phyloP scores from a whole-genome alignment of 2,329 filamentous ascomycete species.

The Colletotrichum sp. region DNA sequence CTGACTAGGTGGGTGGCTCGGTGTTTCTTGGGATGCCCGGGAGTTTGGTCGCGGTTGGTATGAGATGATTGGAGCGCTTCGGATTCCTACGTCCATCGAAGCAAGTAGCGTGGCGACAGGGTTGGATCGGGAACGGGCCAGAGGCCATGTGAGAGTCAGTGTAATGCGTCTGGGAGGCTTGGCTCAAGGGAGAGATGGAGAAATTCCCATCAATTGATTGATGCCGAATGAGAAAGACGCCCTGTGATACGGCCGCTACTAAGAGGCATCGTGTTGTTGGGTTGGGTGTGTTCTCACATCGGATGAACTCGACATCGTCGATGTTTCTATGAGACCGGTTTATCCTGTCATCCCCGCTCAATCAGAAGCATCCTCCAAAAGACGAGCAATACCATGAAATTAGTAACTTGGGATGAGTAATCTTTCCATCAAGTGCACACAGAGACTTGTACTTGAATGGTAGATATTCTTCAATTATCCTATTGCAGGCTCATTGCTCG shows the following conservation, averaged over 20 bases:
- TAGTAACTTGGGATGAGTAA: too few species aligned
- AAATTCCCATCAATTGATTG: neutral
- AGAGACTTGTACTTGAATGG: neutral
- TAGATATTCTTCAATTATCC: neutral
- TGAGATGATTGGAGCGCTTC: slow-evolving; percentile 4
- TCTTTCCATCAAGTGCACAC: too few species aligned
- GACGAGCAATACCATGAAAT: too few species aligned
- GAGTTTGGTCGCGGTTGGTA: neutral
- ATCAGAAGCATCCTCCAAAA: too few species aligned
- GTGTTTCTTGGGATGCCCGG: neutral
- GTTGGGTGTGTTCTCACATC: neutral
- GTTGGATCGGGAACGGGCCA: neutral
- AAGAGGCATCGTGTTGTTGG: neutral
- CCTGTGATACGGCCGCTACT: neutral
- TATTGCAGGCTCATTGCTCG: neutral
- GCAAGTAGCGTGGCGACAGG: neutral
- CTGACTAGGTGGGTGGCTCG: neutral
- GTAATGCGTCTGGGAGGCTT: neutral
- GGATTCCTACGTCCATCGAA: neutral
- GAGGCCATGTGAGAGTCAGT: neutral
- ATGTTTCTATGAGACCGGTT: too few species aligned
- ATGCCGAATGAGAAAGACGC: neutral
- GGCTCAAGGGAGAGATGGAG: neutral
- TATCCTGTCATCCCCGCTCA: too few species aligned
- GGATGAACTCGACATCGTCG: neutral